A percentile compares a stretch with the other conserved stretches of the same genome.
These are phyloP conservation scores for Thraustochytrium striatum DNA, from an alignment of 352 stramenopile genomes.

Conservation along the genomic window DNA sequence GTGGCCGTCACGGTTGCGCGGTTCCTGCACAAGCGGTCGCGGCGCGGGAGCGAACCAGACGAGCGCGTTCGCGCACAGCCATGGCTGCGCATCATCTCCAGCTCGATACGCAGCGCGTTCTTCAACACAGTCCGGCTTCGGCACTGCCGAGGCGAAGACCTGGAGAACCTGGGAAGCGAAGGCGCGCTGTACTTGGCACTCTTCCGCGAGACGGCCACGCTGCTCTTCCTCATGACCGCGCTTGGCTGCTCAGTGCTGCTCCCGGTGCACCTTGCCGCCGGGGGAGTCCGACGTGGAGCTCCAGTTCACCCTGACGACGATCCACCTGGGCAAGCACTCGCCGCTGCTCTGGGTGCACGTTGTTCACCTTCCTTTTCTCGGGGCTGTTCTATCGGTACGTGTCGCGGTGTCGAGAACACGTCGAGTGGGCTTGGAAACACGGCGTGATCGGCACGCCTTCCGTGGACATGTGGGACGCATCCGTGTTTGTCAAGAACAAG, in stretches of 20 bases:
- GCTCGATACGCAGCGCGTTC: conserved; percentile 4
- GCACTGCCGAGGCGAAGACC: conserved; percentile 35
- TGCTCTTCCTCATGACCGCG: conserved; percentile 27
- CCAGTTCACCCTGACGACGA: conserved; percentile 22
- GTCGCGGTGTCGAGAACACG: conserved; percentile 18
- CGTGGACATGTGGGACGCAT: conserved; percentile 40
- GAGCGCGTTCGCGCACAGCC: background rate
- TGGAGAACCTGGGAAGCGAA: conserved; percentile 41
- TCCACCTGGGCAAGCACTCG: conserved; percentile 41
- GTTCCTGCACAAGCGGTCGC: background rate
- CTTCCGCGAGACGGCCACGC: conserved; percentile 1
- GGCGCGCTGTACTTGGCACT: conserved; percentile 14
- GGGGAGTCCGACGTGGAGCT: background rate
- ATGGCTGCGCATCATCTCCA: background rate
- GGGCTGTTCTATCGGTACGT: conserved; percentile 25
- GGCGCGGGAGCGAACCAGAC: background rate
- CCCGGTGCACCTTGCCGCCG: conserved; percentile 13
- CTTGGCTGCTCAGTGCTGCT: conserved; percentile 32
- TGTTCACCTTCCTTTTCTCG: conserved; percentile 12
- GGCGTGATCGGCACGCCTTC: conserved; percentile 32
- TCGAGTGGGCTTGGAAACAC: conserved; percentile 41
- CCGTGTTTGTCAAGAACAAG: conserved; percentile 35
- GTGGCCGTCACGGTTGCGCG: background rate
- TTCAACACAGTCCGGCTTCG: conserved; percentile 19
- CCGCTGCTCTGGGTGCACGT: conserved; percentile 33